Evolutionary conservation across 2,329 filamentous ascomycete genomes (phyloP).

Genomic region (Calycina herbarum): DNA sequence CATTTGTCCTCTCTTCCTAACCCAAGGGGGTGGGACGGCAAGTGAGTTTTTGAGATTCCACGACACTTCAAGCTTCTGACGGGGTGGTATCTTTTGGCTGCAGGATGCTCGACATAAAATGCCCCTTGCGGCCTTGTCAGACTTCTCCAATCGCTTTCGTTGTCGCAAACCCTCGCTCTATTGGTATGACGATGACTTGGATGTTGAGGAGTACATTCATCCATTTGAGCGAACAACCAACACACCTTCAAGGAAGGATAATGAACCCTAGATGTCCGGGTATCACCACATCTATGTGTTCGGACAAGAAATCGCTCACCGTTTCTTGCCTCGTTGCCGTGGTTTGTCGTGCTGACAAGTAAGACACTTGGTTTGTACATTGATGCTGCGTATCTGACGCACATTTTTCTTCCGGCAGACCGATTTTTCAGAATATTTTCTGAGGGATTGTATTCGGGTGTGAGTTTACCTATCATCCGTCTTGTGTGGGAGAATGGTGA

Average conservation of each 20-base stretch:
- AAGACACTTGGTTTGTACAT: neutral
- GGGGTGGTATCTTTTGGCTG: neutral
- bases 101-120: neutral
- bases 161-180: neutral
- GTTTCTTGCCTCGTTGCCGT: neutral
- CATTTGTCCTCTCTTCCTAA: neutral
- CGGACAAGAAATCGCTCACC: neutral
- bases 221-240: neutral
- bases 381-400: neutral
- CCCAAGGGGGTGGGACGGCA: neutral
- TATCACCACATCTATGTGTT: neutral
- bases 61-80: neutral
- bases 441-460: neutral
- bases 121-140: neutral
- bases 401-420: neutral
- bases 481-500: constrained; percentile 1
- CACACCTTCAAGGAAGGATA: neutral
- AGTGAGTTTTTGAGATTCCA: neutral
- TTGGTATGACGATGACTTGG: neutral
- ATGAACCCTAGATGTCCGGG: neutral
- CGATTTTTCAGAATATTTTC: neutral
- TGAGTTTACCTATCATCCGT: neutral
- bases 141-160: neutral
- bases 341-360: neutral
- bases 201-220: neutral